Conservation (phyloP, 352 stramenopile species). For the Saprolegnia diclina region DNA sequence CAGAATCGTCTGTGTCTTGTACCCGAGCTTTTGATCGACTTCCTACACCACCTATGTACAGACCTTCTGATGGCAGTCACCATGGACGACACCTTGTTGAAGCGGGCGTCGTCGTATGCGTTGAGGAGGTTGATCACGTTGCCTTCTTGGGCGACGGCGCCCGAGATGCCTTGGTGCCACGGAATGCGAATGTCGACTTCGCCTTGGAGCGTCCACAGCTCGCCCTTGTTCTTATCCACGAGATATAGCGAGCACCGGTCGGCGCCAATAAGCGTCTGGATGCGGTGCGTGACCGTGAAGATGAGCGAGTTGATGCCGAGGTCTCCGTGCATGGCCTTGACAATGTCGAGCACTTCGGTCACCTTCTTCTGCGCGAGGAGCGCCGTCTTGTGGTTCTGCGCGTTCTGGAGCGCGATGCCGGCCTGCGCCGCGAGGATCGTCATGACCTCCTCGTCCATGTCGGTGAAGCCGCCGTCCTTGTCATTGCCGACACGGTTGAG, state of each 20-base stretch:
- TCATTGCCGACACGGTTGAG: conserved; percentile 81
- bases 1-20: conserved; percentile 80
- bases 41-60: conserved; percentile 37
- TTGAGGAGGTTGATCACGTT: conserved; percentile 75
- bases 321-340: conserved; percentile 87
- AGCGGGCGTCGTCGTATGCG: conserved; percentile 81
- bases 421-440: conserved; percentile 79
- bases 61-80: background rate
- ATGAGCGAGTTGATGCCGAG: conserved; percentile 87
- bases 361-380: conserved; percentile 32
- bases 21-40: conserved; percentile 83
- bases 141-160: conserved; percentile 63
- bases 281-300: conserved; percentile 87
- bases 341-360: conserved; percentile 80
- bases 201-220: conserved; percentile 87
- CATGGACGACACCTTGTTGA: conserved; percentile 50
- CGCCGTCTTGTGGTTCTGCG: conserved; percentile 57
- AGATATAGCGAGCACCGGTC: conserved; percentile 92
- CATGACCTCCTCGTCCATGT: conserved; percentile 85
- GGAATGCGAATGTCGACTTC: conserved; percentile 85
- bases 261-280: conserved; percentile 81
- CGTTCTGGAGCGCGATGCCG: conserved; percentile 83
- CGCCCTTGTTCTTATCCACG: conserved; percentile 80
- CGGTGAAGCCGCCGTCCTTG: conserved; percentile 60
- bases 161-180: conserved; percentile 80